Base-by-base conservation (phyloP, 2,329 filamentous ascomycete genomes). In the Pestalotiopsis fici region DNA sequence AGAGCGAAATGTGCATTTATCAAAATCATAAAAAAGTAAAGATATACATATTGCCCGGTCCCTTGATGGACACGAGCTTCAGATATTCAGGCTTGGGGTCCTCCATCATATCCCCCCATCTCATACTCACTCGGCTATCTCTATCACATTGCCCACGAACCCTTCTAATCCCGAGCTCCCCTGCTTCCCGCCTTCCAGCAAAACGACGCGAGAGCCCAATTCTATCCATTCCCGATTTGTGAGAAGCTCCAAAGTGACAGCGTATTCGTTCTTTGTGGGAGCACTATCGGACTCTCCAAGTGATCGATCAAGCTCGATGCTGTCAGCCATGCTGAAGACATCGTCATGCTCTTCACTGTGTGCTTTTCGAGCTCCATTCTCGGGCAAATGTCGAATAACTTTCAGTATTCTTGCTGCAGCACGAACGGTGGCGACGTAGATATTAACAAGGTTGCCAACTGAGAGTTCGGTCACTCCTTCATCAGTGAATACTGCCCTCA, bases 401-500 rank as follows among this genome's bases (percentile, higher is more conserved):
- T 87, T 86, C 28, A 92, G 77, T 1, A 98, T 88, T 68, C 91
- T 90, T 0, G 94, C 95, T 0, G 92, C 89, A 1, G 94, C 92
- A 9, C 95, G 88, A 15, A 98, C 90, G 75, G 94, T 98, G 21
- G 93, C 94, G 54, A 95, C 88, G 75, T 98, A 98, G 0, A 95
- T 88, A 35, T 97, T 94, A 4, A 95, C 90, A 39, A 91, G 83
- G 54, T 87, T 90, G 1, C 93, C 92, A 0, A 89, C 81, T 0
- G 87, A 85, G 6, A 98, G 83, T 1, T 87, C 83, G 27, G 86
- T 87, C 0, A 91, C 87, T 61, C 91, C 88, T 0, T 84, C 78
- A 4, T 91, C 86, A 1, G 86, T 82, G 74, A 98, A 97, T 1
- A 86, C 85, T 0, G 93, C 94, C 1, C 88, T 89, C 71, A 94